Evolutionary conservation across 352 stramenopile species (phyloP), one percentile per base, ranked within the genome.

Genomic region (Phytophthora agathidicida): DNA sequence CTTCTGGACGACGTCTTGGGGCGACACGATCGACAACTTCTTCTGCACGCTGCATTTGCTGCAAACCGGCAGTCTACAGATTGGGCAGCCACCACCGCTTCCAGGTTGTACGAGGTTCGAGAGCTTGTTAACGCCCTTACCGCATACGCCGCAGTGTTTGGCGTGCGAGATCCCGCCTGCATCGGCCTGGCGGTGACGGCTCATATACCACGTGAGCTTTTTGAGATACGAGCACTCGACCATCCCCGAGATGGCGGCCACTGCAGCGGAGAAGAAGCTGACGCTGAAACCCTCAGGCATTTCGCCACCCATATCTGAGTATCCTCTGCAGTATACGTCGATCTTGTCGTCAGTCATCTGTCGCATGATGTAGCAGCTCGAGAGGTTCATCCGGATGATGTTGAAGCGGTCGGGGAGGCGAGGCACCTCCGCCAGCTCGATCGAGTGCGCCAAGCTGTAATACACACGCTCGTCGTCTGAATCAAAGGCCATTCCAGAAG

Each of bases 181-280:
- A 23, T 75, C 45, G 52, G 43, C 54, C 7, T 66, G 51, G 17
- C 50, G 56, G 11, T 37, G 65, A 8, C 31, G 53, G 10, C 58
- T 61, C 65, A 85, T 80, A 31, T 83, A 62, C 75, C 75, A 86
- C 41, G 59, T 70, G 10, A 88, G 63, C 38, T 88, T 88, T 61
- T 88, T 88, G 51, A 83, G 68, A 39, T 86, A 68, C 2, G 71
- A 67, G 53, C 70, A 86, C 39, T 86, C 73, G 35, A 79, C 68
- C 13, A 84, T 65, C 17, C 67, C 71, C 5, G 71, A 43, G 17
- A 64, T 43, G 13, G 65, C 57, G 5, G 72, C 49, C 16, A 86
- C 33, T 11, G 65, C 65, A 0, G 82, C 71, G 3, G 70, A 67
- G 30, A 75, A 75, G 36, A 86, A 60, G 22, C 41, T 66, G 6